phyloP scores from a whole-genome alignment of 164 flowering plant species.

The grape (Vitis vinifera) region DNA sequence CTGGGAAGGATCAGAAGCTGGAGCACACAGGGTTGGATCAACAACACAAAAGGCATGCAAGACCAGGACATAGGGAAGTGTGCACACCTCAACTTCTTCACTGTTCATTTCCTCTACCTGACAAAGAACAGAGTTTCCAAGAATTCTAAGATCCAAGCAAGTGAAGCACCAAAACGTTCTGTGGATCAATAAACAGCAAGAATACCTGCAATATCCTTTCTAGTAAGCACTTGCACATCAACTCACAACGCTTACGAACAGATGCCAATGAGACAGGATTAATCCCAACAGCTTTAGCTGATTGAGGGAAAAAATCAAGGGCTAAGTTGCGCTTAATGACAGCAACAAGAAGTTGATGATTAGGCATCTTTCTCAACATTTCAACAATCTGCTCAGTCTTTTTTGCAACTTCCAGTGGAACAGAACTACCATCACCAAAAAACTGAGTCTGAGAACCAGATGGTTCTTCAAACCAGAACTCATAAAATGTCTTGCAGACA shows the following conservation, averaged over 20 bases:
- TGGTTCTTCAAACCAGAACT: constrained; percentile 98
- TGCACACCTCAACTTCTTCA: constrained; percentile 62
- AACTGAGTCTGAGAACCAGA: constrained; percentile 52
- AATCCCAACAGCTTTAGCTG: constrained; percentile 88
- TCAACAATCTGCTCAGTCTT: constrained; percentile 97
- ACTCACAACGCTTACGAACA: constrained; percentile 88
- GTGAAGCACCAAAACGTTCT: background rate
- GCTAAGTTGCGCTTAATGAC: constrained; percentile 80
- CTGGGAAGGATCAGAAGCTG: constrained; percentile 90
- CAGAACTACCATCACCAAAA: constrained; percentile 81
- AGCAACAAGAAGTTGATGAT: constrained; percentile 76
- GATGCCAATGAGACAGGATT: constrained; percentile 74
- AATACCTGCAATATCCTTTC: constrained; percentile 93
- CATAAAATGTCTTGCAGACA: constrained; percentile 98
- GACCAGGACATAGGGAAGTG: constrained; percentile 83
- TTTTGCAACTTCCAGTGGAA: constrained; percentile 83
- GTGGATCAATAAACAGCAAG: background rate
- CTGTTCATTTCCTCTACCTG: constrained; percentile 76
- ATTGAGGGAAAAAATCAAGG: constrained; percentile 93
- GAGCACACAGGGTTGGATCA: constrained; percentile 91
- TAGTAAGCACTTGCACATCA: constrained; percentile 94
- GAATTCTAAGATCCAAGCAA: background rate
- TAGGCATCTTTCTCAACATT: constrained; percentile 73
- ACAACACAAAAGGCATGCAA: constrained; percentile 94
- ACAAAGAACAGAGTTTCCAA: constrained; percentile 6